Evolutionary conservation across 2,329 filamentous ascomycete species (phyloP), one percentile per base, ranked within the genome.

Genomic region (Lachnum nothofagi): DNA sequence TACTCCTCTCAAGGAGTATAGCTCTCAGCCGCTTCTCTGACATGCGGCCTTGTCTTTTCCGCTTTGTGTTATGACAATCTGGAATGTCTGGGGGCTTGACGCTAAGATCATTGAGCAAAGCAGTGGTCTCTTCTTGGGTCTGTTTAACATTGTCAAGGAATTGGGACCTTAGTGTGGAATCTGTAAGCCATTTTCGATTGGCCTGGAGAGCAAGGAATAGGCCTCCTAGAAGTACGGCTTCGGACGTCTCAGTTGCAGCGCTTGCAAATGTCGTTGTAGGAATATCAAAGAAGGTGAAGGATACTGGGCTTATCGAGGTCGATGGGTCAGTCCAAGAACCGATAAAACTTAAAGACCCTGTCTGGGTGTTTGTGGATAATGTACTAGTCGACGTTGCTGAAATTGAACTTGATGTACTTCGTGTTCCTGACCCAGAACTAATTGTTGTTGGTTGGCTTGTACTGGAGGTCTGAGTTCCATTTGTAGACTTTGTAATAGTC

Each of bases 1-100:
- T 29, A 29, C 38, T 41, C 34, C 51, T 44, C 37, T 54, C 34
- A 3, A 29, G 34, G 22, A 51, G 40, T 9, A 45, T 17, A n/a
- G 20, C 31, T 44, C 48, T 48, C 3, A 51, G 34, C 22, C 51
- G 40, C 51, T 25, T 45, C 19, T 51, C 51, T 20, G 48, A 48
- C 5, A 51, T 7, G 7, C 10, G 16, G 5, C 34, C 12, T 25
- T 46, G 43, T 34, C 41, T 44, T 20, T 33, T 44, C n/a, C 44
- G 38, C 34, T 54, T 51, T 14, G 38, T 42, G 14, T 43, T 52
- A 8, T 45, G 45, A 23, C 45, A 48, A 24, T 44, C 41, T 8
- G 45, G 42, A 3, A 24, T 35, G 14, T 22, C 20, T 34, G 37
- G 27, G 5, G 42, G 41, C 33, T 48, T 40, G 42, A 39, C 17